Evolutionary conservation across 768 basidiomycete genomes (phyloP).

Genomic region (Boletellus emodensis): DNA sequence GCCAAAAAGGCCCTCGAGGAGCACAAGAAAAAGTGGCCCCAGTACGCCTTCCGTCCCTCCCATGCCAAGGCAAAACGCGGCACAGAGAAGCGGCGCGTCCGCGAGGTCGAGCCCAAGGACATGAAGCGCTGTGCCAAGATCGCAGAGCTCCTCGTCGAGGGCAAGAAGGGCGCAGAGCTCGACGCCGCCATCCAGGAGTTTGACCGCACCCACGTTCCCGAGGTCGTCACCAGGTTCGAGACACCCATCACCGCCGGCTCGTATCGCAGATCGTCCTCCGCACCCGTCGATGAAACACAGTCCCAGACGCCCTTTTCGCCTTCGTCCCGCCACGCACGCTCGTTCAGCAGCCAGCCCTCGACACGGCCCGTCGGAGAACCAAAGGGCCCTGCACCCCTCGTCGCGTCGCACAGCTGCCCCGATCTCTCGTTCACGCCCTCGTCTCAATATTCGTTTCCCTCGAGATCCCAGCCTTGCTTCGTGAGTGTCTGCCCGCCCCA

Average conservation of each 20-base stretch:
- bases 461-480: slow-evolving; percentile 45
- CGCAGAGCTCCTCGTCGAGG: slow-evolving; percentile 59
- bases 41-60: slow-evolving; percentile 69
- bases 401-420: slow-evolving; percentile 22
- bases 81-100: slow-evolving; percentile 32
- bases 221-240: slow-evolving; percentile 70
- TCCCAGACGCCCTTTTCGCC: slow-evolving; percentile 28
- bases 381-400: slow-evolving; percentile 6
- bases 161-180: slow-evolving; percentile 61
- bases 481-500: slow-evolving; percentile 35
- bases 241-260: slow-evolving; percentile 67
- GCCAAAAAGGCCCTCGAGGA: slow-evolving; percentile 70
- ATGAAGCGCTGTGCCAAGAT: slow-evolving; percentile 64
- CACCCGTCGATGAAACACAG: slow-evolving; percentile 43
- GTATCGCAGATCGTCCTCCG: slow-evolving; percentile 67
- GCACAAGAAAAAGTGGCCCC: slow-evolving; percentile 66
- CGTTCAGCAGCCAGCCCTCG: slow-evolving; percentile 23
- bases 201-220: slow-evolving; percentile 47
- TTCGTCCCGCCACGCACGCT: slow-evolving; percentile 17
- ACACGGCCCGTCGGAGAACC: slow-evolving; percentile 1
- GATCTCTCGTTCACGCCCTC: slow-evolving; percentile 31
- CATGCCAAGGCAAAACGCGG: slow-evolving; percentile 36
- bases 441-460: slow-evolving; percentile 23
- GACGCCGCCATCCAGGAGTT: slow-evolving; percentile 61
- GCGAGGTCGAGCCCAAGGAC: slow-evolving; percentile 46